These are phyloP conservation scores for Cladosporium sp. DNA, from an alignment of 2,329 filamentous ascomycete genomes.

Conservation along the genomic window DNA sequence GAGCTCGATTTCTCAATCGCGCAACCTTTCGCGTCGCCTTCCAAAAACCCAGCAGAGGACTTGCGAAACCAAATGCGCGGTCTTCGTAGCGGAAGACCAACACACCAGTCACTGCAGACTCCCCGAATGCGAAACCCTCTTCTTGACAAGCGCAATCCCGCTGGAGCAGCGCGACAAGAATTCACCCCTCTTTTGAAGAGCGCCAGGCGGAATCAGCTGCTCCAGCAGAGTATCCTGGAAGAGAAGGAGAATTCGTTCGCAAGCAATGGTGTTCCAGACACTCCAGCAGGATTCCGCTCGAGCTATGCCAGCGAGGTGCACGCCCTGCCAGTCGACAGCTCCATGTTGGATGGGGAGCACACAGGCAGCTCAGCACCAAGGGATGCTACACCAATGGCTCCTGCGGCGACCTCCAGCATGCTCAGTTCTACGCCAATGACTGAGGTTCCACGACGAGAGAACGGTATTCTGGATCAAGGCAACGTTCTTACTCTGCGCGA, in stretches of 20 bases:
- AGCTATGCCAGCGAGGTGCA: constrained; percentile 60
- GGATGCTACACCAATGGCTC: constrained; percentile 69
- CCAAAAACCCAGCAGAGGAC: constrained; percentile 62
- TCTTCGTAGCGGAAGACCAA: constrained; percentile 51
- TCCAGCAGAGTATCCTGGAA: constrained; percentile 32
- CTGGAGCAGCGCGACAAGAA: constrained; percentile 56
- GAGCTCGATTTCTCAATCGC: constrained; percentile 84
- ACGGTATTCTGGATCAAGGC: constrained; percentile 68
- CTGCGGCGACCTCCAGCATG: constrained; percentile 71
- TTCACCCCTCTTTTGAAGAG: constrained; percentile 92
- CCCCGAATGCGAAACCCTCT: constrained; percentile 70
- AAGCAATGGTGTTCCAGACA: constrained; percentile 49
- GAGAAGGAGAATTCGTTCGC: constrained; percentile 32
- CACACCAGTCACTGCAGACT: constrained; percentile 43
- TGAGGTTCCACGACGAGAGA: constrained; percentile 58
- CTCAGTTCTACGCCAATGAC: constrained; percentile 74
- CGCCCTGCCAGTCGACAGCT: constrained; percentile 70
- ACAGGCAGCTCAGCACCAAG: constrained; percentile 58
- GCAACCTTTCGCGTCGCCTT: constrained; percentile 77
- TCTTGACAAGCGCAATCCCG: constrained; percentile 58
- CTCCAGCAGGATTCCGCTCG: constrained; percentile 61
- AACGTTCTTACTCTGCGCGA: constrained; percentile 89
- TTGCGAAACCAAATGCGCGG: constrained; percentile 71
- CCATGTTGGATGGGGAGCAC: constrained; percentile 57
- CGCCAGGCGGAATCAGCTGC: constrained; percentile 63